A percentile compares a stretch with the other conserved stretches of the same genome.
These are phyloP conservation scores for Lobosporangium transversale DNA, from an alignment of 192 early-diverging fungal genomes.

Conservation along the genomic window DNA sequence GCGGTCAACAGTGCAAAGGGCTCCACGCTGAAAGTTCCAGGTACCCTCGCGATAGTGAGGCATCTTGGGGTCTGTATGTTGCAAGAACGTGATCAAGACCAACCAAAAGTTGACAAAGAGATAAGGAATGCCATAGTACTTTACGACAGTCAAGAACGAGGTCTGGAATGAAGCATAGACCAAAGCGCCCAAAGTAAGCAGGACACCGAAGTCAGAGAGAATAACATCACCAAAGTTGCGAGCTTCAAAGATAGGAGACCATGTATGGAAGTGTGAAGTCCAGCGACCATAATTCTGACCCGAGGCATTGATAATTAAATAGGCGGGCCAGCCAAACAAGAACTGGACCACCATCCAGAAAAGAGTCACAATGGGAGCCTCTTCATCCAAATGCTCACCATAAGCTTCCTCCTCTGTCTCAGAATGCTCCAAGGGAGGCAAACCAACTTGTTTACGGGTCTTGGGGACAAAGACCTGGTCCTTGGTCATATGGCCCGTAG, in stretches of 20 bases:
- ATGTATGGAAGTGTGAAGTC: slow-evolving; percentile 90
- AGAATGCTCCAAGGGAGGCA: slow-evolving; percentile 57
- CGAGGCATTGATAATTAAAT: slow-evolving; percentile 81
- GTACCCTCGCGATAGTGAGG: slow-evolving; percentile 88
- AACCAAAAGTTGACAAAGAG: slow-evolving; percentile 95
- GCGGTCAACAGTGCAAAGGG: slow-evolving; percentile 88
- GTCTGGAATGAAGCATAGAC: slow-evolving; percentile 60
- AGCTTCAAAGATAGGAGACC: slow-evolving; percentile 80
- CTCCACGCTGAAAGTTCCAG: slow-evolving; percentile 95
- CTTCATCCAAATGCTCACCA: slow-evolving; percentile 63
- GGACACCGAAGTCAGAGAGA: slow-evolving; percentile 79
- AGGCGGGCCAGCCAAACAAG: slow-evolving; percentile 89
- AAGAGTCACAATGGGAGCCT: slow-evolving; percentile 77
- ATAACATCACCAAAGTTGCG: slow-evolving; percentile 77
- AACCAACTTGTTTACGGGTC: slow-evolving; percentile 68
- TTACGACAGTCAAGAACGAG: slow-evolving; percentile 69
- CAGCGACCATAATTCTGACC: slow-evolving; percentile 80
- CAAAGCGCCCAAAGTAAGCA: slow-evolving; percentile 63
- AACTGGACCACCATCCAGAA: slow-evolving; percentile 74
- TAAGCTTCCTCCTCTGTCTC: slow-evolving; percentile 59
- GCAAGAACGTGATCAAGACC: slow-evolving; percentile 94
- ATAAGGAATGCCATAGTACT: slow-evolving; percentile 94
- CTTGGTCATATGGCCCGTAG: slow-evolving; percentile 86
- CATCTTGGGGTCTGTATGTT: slow-evolving; percentile 89
- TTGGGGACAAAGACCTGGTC: slow-evolving; percentile 96